These are phyloP conservation scores for Ramichloridium luteum DNA, from an alignment of 2,329 filamentous ascomycete species.

Conservation along the genomic window DNA sequence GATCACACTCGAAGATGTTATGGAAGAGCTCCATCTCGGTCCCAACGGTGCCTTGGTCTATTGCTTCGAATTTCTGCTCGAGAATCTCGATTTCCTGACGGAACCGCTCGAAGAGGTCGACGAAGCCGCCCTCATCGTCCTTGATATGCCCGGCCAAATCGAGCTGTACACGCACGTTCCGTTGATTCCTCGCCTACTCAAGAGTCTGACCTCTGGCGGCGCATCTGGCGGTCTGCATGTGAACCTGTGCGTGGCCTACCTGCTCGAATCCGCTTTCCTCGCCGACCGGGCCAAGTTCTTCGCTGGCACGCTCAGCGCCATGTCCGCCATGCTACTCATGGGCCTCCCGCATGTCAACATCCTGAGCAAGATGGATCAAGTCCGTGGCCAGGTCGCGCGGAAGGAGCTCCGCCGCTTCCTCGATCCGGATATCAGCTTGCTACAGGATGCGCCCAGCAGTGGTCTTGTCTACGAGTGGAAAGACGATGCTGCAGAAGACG, in stretches of 20 bases:
- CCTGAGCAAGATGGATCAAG: slow-evolving; percentile 92
- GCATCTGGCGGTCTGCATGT: slow-evolving; percentile 74
- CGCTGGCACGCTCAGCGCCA: slow-evolving; percentile 83
- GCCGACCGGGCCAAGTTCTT: slow-evolving; percentile 97
- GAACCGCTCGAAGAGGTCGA: slow-evolving; percentile 73
- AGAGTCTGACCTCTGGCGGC: slow-evolving; percentile 51
- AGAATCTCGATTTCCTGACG: slow-evolving; percentile 85
- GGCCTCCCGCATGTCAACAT: slow-evolving; percentile 96
- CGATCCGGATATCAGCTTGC: slow-evolving; percentile 67
- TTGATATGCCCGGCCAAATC: slow-evolving; percentile 98
- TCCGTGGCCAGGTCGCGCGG: slow-evolving; percentile 78
- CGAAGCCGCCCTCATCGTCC: slow-evolving; percentile 92
- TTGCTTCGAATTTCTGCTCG: slow-evolving; percentile 91
- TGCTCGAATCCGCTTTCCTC: slow-evolving; percentile 91
- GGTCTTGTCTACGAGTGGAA: slow-evolving; percentile 29
- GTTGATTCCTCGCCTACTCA: slow-evolving; percentile 72
- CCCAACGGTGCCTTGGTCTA: slow-evolving; percentile 90
- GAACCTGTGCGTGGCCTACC: slow-evolving; percentile 82
- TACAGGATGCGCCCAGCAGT: slow-evolving; percentile 66
- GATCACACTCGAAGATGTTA: slow-evolving; percentile 86
- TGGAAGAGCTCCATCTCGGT: slow-evolving; percentile 85
- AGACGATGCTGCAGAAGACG: slow-evolving; percentile 44
- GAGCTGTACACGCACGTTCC: slow-evolving; percentile 97
- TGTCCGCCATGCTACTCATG: slow-evolving; percentile 98
- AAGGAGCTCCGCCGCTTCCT: slow-evolving; percentile 83